Base-by-base conservation (phyloP, 148 eudicot genomes). In the Chenopodium suecicum region DNA sequence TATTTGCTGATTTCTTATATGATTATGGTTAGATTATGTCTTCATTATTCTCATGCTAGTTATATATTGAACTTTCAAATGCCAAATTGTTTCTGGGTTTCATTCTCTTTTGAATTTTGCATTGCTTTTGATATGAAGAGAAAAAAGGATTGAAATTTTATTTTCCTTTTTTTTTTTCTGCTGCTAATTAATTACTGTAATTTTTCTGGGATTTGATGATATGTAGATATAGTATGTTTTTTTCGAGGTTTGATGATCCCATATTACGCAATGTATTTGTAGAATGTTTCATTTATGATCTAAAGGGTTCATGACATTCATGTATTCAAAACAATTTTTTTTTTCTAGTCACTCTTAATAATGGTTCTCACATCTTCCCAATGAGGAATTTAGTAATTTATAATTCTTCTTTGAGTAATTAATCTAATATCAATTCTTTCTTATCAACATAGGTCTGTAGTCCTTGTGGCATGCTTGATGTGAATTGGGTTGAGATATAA, bases 381-480 rank as follows among this genome's bases (percentile, higher is more conserved):
- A 14, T 56, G 0, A 10, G 17, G 62, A 56, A 46, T 37, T 37
- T 37, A 37, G 5, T 37, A 37, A 37, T 22, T 29, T 10, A 72
- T 22, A 10, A 41, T 27, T 46, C 29, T 7, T 16, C 31, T 34
- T 10, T 76, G 19, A 32, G 32, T 25, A 9, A 9, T 60, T 77
- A 8, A 64, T 47, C 32, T 37, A 76, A 70, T 29, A 44, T 31
- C 20, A 44, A 20, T 66, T 83, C 4, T 73, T 22, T 27, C 70
- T 29, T 70, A 44, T 23, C 4, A 66, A 50, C 69, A 63, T 74
- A 83, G 86, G 83, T 71, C 46, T 52, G 5, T 41, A 79, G 66
- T 5, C 22, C 75, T 54, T 75, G 65, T 29, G 37, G 50, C 54
- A 32, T 80, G 72, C 46, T 73, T 9, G 27, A 27, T 77, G 7